Conservation (phyloP, 352 stramenopile genomes). For the Globisporangium emineosum region DNA sequence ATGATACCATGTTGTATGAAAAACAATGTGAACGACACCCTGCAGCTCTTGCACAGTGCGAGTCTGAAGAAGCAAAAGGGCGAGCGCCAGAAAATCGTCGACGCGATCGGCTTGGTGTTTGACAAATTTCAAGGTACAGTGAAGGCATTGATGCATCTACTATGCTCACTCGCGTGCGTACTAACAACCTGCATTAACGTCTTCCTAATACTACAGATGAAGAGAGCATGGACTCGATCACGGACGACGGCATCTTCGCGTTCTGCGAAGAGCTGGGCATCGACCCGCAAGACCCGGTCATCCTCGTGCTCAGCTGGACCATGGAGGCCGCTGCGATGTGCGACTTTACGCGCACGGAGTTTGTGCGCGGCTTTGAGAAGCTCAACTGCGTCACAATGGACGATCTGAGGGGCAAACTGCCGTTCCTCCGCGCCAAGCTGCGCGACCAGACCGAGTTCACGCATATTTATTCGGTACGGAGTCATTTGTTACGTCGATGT, state of each 20-base stretch:
- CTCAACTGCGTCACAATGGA: constrained; percentile 57
- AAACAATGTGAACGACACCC: background rate
- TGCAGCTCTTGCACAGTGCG: constrained; percentile 7
- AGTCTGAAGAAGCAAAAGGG: constrained; percentile 59
- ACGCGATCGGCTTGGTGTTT: constrained; percentile 55
- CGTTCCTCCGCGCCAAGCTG: constrained; percentile 50
- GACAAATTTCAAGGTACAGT: constrained; percentile 54
- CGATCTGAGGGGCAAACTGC: constrained; percentile 48
- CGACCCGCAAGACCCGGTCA: constrained; percentile 76
- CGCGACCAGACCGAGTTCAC: constrained; percentile 43
- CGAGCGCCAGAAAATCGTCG: constrained; percentile 27
- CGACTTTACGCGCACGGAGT: constrained; percentile 73
- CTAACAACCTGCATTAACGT: too few species aligned
- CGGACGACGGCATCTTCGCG: constrained; percentile 74
- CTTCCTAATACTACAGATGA: constrained; percentile 34
- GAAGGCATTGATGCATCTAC: too few species aligned
- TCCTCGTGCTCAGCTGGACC: constrained; percentile 71
- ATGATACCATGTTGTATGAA: background rate
- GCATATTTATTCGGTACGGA: constrained; percentile 79
- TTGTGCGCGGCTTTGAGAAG: constrained; percentile 65
- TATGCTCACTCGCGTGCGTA: background rate
- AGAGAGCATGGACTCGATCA: constrained; percentile 60
- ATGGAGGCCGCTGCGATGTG: constrained; percentile 83
- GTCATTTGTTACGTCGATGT: background rate
- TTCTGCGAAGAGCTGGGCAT: constrained; percentile 72